Percentiles rank a stretch among this genome's conserved stretches.
These are phyloP conservation scores for Cytospora piceicola DNA, from an alignment of 2,329 filamentous ascomycete genomes.

Conservation along the genomic window DNA sequence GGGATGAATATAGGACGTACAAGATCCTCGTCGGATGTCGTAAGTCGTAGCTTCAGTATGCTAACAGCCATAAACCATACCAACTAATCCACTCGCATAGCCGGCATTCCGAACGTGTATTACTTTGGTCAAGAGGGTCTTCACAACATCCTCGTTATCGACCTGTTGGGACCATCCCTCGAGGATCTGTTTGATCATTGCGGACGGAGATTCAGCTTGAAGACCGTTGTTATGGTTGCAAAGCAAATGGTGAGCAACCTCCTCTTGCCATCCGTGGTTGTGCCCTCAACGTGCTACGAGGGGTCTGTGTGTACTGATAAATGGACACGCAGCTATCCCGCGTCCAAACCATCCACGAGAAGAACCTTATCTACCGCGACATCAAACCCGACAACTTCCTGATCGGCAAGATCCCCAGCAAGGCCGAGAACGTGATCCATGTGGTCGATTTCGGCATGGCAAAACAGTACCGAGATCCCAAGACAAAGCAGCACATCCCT, in stretches of 20 bases:
- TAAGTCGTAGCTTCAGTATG: slow-evolving; percentile 59
- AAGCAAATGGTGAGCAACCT: slow-evolving; percentile 83
- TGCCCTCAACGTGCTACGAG: background rate
- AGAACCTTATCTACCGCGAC: slow-evolving; percentile 98
- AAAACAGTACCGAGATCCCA: slow-evolving; percentile 98
- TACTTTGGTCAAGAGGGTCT: slow-evolving; percentile 98
- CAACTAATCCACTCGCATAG: slow-evolving; percentile 56
- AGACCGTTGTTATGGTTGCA: slow-evolving; percentile 98
- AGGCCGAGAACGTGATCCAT: slow-evolving; percentile 96
- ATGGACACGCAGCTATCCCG: slow-evolving; percentile 69
- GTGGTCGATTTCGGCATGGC: slow-evolving; percentile 99
- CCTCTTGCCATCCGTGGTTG: background rate
- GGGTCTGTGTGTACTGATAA: background rate
- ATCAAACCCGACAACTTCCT: slow-evolving; percentile 99
- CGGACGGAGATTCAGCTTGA: slow-evolving; percentile 90
- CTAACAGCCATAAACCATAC: slow-evolving; percentile 8
- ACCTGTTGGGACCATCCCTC: slow-evolving; percentile 89
- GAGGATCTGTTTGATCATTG: slow-evolving; percentile 98
- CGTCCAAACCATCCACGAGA: slow-evolving; percentile 94
- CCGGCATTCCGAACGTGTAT: slow-evolving; percentile 98
- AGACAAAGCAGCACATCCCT: slow-evolving; percentile 98
- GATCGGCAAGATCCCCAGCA: slow-evolving; percentile 88
- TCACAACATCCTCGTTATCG: slow-evolving; percentile 98
- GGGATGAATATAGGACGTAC: slow-evolving; percentile 98
- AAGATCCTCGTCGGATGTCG: slow-evolving; percentile 99